Conservation (phyloP, 202 grass and related monocot genomes). For the Saccharum hybrid region DNA sequence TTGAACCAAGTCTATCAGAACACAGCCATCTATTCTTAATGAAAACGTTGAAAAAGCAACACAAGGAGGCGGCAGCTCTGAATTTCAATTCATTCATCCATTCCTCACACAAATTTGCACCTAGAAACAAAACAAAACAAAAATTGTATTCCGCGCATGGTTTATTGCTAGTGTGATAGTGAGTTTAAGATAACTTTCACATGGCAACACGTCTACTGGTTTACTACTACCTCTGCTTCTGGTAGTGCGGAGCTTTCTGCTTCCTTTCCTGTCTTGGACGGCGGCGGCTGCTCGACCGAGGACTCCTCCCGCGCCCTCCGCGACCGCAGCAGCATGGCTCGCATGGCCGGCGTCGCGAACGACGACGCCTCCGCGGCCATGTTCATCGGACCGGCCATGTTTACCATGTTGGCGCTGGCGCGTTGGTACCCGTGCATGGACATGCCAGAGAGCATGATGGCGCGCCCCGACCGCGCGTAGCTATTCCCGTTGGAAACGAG, state of each 20-base stretch:
- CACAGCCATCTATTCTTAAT: too few species aligned
- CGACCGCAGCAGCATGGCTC: constrained; percentile 54
- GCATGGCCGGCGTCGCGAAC: constrained; percentile 65
- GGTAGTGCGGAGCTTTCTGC: background rate
- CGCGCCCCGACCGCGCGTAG: constrained; percentile 47
- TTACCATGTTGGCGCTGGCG: constrained; percentile 35
- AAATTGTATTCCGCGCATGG: background rate
- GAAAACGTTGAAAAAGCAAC: too few species aligned
- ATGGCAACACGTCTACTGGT: background rate
- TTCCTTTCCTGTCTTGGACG: background rate
- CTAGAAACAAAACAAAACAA: background rate
- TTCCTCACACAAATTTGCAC: background rate
- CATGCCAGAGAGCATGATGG: constrained; percentile 45
- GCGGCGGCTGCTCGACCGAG: background rate
- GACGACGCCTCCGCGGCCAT: background rate
- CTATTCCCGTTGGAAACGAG: too few species aligned
- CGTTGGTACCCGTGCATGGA: constrained; percentile 47
- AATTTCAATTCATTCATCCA: background rate
- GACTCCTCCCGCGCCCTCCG: background rate
- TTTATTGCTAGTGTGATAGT: background rate
- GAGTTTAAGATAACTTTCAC: background rate
- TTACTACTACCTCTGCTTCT: background rate
- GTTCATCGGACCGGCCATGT: background rate
- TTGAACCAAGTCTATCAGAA: too few species aligned
- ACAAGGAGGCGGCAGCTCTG: too few species aligned